These are phyloP conservation scores for Macrocybe gigantea DNA, from an alignment of 768 basidiomycete species.

Conservation along the genomic window DNA sequence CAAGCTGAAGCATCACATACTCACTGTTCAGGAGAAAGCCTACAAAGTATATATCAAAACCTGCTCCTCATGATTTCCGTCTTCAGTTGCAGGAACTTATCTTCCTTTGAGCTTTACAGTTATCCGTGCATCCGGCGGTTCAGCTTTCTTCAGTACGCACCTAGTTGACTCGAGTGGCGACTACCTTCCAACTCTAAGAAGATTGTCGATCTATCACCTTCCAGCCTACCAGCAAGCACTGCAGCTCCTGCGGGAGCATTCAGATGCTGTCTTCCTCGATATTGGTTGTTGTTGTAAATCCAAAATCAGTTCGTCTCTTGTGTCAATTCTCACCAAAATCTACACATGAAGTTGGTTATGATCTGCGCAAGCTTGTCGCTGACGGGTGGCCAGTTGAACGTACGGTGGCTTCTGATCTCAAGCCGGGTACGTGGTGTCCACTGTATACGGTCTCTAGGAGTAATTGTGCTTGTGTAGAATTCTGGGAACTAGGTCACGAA, in stretches of 20 bases:
- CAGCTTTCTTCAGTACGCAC: constrained; percentile 13
- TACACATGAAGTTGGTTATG: constrained; percentile 29
- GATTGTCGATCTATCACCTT: constrained; percentile 27
- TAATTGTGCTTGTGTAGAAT: constrained; percentile 26
- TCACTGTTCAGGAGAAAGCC: constrained; percentile 14
- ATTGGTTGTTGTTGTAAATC: constrained; percentile 39
- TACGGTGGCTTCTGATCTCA: constrained; percentile 31
- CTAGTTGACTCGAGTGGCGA: not conserved
- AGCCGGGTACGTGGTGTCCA: constrained; percentile 15
- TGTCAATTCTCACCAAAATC: not conserved
- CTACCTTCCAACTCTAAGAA: not conserved
- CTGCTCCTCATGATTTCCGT: not conserved
- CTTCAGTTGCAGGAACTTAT: not conserved
- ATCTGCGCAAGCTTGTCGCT: constrained; percentile 27
- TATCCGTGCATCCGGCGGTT: constrained; percentile 20
- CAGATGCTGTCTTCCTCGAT: constrained; percentile 32
- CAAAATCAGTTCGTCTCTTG: not conserved
- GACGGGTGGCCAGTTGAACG: constrained; percentile 35
- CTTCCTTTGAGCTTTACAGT: constrained; percentile 7
- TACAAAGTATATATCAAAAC: constrained; percentile 9
- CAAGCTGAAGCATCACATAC: constrained; percentile 14
- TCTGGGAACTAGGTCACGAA: constrained; percentile 59
- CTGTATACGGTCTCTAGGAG: not conserved
- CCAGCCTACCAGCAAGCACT: constrained; percentile 27
- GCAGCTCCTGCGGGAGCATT: constrained; percentile 13